These are phyloP conservation scores for Komagataella phaffii DNA, from an alignment of 805 yeast genomes.

Conservation along the genomic window DNA sequence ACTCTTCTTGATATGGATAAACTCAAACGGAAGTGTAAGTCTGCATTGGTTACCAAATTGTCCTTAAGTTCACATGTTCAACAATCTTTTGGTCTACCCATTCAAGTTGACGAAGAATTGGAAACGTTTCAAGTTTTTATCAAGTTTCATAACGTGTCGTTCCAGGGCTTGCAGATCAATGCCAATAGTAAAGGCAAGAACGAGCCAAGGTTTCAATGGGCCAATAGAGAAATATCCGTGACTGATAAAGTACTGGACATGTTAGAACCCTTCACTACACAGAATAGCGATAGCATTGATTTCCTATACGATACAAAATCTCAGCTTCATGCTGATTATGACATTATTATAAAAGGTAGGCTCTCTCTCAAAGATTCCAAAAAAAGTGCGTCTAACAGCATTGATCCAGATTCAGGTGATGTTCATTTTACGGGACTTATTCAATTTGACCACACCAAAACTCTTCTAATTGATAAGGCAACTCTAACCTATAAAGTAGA, in stretches of 20 bases:
- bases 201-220: constrained; percentile 4
- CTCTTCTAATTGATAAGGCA: constrained; percentile 15
- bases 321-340: constrained; percentile 13
- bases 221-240: constrained; percentile 4
- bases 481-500: constrained; percentile 13
- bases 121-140: constrained; percentile 16
- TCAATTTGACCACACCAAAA: constrained; percentile 22
- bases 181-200: background rate
- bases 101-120: constrained; percentile 12
- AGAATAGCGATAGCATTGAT: constrained; percentile 5
- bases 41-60: constrained; percentile 13
- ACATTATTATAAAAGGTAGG: constrained; percentile 17
- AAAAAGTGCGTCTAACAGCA: background rate
- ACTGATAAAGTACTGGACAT: constrained; percentile 3
- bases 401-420: constrained; percentile 8
- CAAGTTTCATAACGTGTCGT: constrained; percentile 14
- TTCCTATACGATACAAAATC: constrained; percentile 12
- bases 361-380: constrained; percentile 7
- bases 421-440: constrained; percentile 18
- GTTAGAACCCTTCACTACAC: constrained; percentile 16
- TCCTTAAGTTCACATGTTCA: constrained; percentile 16
- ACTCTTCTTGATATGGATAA: constrained; percentile 15
- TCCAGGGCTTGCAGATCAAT: constrained; percentile 19
- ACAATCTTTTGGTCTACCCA: constrained; percentile 17
- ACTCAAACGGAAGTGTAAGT: constrained; percentile 12